Evolutionary conservation across 495 filamentous ascomycete species (phyloP).

Genomic region (Astrocystis sublimbata): DNA sequence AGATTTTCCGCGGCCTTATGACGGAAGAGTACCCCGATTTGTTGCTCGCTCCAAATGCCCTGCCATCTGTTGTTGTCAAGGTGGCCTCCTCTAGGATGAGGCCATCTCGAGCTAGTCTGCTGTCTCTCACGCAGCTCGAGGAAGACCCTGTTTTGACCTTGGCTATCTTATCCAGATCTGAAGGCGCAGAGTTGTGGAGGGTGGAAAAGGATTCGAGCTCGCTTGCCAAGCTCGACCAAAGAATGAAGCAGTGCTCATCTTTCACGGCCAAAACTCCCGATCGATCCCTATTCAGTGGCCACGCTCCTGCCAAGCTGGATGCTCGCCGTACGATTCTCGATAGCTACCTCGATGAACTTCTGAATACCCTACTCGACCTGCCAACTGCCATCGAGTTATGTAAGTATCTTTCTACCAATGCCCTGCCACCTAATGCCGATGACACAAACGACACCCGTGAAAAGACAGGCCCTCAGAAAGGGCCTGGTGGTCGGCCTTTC

Average conservation of each 20-base stretch:
- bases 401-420: slow-evolving; percentile 83
- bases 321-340: slow-evolving; percentile 80
- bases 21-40: slow-evolving; percentile 83
- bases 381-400: slow-evolving; percentile 79
- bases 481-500: slow-evolving; percentile 64
- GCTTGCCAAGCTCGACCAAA: slow-evolving; percentile 76
- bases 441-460: slow-evolving; percentile 50
- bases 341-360: slow-evolving; percentile 76
- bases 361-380: slow-evolving; percentile 80
- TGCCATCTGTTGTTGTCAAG: slow-evolving; percentile 78
- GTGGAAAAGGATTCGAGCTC: slow-evolving; percentile 88
- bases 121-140: slow-evolving; percentile 68
- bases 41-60: slow-evolving; percentile 84
- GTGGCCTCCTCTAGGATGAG: slow-evolving; percentile 92
- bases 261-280: slow-evolving; percentile 79
- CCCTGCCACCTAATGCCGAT: slow-evolving; percentile 73
- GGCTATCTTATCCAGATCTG: slow-evolving; percentile 75
- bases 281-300: slow-evolving; percentile 80
- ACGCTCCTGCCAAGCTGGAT: slow-evolving; percentile 93
- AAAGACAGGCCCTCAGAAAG: slow-evolving; percentile 45
- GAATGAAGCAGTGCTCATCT: slow-evolving; percentile 66
- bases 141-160: slow-evolving; percentile 95
- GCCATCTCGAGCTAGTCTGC: slow-evolving; percentile 80
- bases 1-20: slow-evolving; percentile 62
- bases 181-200: slow-evolving; percentile 83